Percentiles rank a stretch among this genome's conserved stretches.
Conservation (phyloP, 106 monocot genomes). For the Dendrobium nobile region DNA sequence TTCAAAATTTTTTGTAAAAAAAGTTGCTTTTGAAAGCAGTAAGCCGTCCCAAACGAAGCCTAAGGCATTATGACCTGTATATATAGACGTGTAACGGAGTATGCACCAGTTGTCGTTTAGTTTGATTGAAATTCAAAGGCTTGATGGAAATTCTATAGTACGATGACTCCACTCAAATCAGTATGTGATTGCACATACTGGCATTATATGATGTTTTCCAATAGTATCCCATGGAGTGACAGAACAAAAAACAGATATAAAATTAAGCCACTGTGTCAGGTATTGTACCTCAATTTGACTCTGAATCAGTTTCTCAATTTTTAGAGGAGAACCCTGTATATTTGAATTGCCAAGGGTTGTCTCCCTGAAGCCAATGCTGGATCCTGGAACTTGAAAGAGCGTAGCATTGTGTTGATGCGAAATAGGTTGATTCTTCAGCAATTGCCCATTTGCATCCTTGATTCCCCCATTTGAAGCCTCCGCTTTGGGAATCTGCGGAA, state of each 20-base stretch:
- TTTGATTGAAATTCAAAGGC: too few species aligned
- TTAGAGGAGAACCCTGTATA: not conserved
- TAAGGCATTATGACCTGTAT: too few species aligned
- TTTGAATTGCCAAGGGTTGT: not conserved
- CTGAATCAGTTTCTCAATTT: conserved; percentile 6
- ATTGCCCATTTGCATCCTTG: not conserved
- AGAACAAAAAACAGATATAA: not conserved
- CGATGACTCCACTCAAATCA: too few species aligned
- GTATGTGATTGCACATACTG: too few species aligned
- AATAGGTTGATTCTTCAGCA: not conserved
- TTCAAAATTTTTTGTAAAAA: too few species aligned
- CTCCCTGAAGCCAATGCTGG: not conserved
- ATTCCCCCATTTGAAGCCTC: not conserved
- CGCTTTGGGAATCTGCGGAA: not conserved
- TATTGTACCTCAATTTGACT: not conserved
- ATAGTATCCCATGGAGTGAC: too few species aligned
- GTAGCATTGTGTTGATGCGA: not conserved
- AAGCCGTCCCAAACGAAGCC: too few species aligned
- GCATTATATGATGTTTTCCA: too few species aligned
- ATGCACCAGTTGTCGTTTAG: too few species aligned
- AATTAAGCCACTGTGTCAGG: not conserved
- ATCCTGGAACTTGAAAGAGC: not conserved
- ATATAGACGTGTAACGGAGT: too few species aligned
- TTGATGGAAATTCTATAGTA: too few species aligned
- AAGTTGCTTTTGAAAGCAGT: too few species aligned